Percentiles rank a stretch among this genome's conserved stretches.
phyloP scores from a whole-genome alignment of 768 basidiomycete species.

The Kwoniella pini region DNA sequence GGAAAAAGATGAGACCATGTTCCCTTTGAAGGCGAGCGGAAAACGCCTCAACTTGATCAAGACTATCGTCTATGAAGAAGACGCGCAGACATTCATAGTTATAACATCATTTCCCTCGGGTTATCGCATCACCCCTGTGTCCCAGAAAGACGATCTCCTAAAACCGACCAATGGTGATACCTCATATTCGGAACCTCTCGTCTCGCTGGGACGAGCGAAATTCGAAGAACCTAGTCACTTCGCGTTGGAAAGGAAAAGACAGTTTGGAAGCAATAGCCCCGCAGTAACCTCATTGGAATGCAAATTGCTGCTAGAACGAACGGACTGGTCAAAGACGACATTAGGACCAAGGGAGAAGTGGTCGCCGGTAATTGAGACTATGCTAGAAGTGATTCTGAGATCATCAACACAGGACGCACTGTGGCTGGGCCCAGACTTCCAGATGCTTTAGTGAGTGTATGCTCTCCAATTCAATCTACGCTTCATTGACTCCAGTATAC shows the following conservation, averaged over 20 bases:
- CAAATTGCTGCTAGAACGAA: conserved; percentile 19
- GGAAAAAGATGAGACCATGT: too few species aligned
- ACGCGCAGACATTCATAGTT: too few species aligned
- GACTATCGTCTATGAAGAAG: too few species aligned
- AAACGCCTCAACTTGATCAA: too few species aligned
- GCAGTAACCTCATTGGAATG: conserved; percentile 8
- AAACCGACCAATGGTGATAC: too few species aligned
- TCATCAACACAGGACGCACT: conserved; percentile 37
- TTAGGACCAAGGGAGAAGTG: conserved; percentile 32
- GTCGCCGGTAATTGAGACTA: conserved; percentile 29
- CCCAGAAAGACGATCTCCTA: too few species aligned
- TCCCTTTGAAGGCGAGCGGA: too few species aligned
- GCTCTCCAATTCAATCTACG: not conserved
- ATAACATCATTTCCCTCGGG: too few species aligned
- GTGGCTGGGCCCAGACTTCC: conserved; percentile 37
- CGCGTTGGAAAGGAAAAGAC: not conserved
- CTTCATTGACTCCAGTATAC: not conserved
- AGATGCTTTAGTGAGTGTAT: conserved; percentile 38
- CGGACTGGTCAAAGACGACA: conserved; percentile 36
- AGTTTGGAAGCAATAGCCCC: not conserved
- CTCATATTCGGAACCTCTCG: too few species aligned
- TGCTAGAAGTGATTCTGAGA: conserved; percentile 22
- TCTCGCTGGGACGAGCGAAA: too few species aligned
- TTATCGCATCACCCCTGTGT: too few species aligned
- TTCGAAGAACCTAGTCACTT: not conserved